A percentile compares a stretch with the other conserved stretches of the same genome.
Evolutionary conservation across 345 rosid genomes (phyloP).

Genomic region (Clausena lansium): DNA sequence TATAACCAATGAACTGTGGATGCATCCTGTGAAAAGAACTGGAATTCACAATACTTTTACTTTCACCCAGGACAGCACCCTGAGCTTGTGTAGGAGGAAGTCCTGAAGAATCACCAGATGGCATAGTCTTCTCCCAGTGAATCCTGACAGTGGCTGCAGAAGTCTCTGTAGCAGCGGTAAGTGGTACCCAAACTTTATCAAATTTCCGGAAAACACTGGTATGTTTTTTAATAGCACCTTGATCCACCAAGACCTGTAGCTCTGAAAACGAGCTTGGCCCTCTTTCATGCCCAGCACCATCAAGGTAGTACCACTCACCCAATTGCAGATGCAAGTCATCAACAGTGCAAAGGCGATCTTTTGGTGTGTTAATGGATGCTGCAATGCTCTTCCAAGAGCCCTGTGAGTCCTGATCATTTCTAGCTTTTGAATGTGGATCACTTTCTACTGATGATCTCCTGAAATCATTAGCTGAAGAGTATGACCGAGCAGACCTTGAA

Average conservation of each 20-base stretch:
- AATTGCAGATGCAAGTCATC: conserved; percentile 80
- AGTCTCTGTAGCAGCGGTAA: conserved; percentile 42
- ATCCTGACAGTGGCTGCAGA: conserved; percentile 38
- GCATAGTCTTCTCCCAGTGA: conserved; percentile 29
- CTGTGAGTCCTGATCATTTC: conserved; percentile 43
- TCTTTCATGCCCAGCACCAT: conserved; percentile 89
- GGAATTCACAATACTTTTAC: conserved; percentile 28
- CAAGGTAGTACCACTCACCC: conserved; percentile 97
- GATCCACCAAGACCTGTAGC: conserved; percentile 71
- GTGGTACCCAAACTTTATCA: conserved; percentile 92
- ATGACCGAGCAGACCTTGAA: conserved; percentile 63
- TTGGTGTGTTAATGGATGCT: conserved; percentile 51
- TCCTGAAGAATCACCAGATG: conserved; percentile 41
- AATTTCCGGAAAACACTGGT: conserved; percentile 88
- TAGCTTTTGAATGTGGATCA: conserved; percentile 47
- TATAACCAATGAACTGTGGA: conserved; percentile 94
- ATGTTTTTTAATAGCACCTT: conserved; percentile 57
- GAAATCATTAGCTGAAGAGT: conserved; percentile 57
- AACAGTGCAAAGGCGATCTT: conserved; percentile 58
- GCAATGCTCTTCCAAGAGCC: conserved; percentile 45
- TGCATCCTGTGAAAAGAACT: conserved; percentile 61
- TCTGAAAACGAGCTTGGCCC: conserved; percentile 78
- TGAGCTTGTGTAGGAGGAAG: conserved; percentile 27
- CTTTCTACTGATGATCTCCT: conserved; percentile 60
- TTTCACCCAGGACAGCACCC: conserved; percentile 28